Evolutionary conservation across 306 rosid genomes (phyloP).

Genomic region (Canavalia ensiformis): DNA sequence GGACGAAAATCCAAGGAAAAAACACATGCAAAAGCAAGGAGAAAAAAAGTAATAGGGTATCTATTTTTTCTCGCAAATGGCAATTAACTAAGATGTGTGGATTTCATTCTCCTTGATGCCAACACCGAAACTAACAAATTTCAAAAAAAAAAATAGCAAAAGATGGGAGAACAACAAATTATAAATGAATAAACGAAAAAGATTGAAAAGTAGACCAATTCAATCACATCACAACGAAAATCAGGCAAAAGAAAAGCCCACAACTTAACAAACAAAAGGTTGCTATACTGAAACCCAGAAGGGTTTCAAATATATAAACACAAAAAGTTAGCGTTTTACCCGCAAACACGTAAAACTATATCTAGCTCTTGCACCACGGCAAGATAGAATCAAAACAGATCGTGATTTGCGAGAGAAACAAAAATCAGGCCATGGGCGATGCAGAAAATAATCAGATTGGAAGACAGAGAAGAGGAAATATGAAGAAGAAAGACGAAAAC

Average conservation of each 20-base stretch:
- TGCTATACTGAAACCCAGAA: neutral
- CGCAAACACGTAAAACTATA: neutral
- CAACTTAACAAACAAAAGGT: neutral
- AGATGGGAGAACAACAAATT: slow-evolving; percentile 1
- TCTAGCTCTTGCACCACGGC: neutral
- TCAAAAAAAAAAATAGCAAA: neutral
- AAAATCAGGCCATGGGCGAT: neutral
- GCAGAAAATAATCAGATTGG: neutral
- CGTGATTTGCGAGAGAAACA: neutral
- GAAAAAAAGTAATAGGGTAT: neutral
- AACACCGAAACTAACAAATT: neutral
- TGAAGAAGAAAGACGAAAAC: neutral
- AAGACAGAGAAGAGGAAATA: neutral
- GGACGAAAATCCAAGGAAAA: neutral
- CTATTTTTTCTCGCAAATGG: neutral
- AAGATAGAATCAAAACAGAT: slow-evolving; percentile 36
- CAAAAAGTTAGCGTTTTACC: neutral
- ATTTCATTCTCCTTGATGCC: neutral
- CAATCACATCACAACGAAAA: neutral
- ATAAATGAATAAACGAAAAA: neutral
- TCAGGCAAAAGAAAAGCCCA: neutral
- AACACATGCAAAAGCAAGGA: neutral
- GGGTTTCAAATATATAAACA: slow-evolving; percentile 13
- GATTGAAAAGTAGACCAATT: neutral
- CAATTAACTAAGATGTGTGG: neutral